A percentile compares a stretch with the other conserved stretches of the same genome.
These are phyloP conservation scores for Quercus phellos DNA, from an alignment of 331 rosid genomes.

Conservation along the genomic window DNA sequence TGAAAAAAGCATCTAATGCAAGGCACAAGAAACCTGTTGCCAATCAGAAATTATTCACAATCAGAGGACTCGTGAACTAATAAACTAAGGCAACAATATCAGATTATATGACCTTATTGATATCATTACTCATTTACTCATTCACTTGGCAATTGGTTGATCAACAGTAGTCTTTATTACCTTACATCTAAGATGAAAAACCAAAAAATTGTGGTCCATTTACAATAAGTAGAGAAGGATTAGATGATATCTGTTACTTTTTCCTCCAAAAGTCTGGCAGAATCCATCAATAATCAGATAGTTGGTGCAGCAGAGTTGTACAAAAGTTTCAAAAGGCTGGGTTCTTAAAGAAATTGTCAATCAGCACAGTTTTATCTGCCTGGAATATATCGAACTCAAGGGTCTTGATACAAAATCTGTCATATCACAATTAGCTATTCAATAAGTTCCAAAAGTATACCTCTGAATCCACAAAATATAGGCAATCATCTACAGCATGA, in stretches of 20 bases:
- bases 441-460: slow-evolving; percentile 34
- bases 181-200: neutral
- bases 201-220: neutral
- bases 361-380: neutral
- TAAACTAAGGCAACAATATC: neutral
- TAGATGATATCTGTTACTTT: neutral
- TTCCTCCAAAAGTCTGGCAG: neutral
- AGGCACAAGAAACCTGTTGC: neutral
- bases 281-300: neutral
- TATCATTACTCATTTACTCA: neutral
- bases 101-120: neutral
- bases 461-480: slow-evolving; percentile 93
- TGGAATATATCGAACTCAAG: neutral
- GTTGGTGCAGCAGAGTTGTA: slow-evolving; percentile 1
- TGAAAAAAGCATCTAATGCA: neutral
- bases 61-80: neutral
- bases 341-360: neutral
- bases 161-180: neutral
- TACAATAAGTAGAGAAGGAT: neutral
- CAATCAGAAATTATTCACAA: neutral
- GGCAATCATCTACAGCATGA: slow-evolving; percentile 57
- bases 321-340: neutral
- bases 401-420: neutral
- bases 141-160: neutral
- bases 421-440: neutral